Conservation (phyloP, 805 yeast genomes). For the Ogataea ganodermae region DNA sequence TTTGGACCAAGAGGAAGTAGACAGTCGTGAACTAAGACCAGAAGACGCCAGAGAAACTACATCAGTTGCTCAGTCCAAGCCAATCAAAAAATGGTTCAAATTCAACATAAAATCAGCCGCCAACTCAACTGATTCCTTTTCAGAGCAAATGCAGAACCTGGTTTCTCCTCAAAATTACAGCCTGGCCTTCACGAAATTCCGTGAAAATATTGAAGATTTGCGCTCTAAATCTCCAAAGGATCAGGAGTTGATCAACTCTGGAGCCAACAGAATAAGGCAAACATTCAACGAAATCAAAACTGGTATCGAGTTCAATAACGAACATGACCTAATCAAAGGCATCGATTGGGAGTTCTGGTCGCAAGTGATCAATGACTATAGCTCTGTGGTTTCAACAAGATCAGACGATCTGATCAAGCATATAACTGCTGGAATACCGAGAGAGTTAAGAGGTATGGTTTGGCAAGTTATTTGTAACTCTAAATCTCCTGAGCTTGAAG, state of each 20-base stretch:
- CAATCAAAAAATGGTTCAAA: slow-evolving; percentile 31
- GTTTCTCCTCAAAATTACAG: slow-evolving; percentile 48
- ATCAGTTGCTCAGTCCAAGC: slow-evolving; percentile 8
- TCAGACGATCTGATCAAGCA: slow-evolving; percentile 61
- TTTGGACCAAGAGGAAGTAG: slow-evolving; percentile 6
- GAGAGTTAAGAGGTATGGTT: slow-evolving; percentile 80
- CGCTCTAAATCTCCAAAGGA: slow-evolving; percentile 50
- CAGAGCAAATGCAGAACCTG: slow-evolving; percentile 23
- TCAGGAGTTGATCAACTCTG: slow-evolving; percentile 52
- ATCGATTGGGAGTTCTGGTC: slow-evolving; percentile 92
- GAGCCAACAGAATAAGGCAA: slow-evolving; percentile 45
- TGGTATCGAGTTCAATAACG: slow-evolving; percentile 44
- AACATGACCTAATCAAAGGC: slow-evolving; percentile 35
- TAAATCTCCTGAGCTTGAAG: slow-evolving; percentile 64
- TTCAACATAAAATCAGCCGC: slow-evolving; percentile 30
- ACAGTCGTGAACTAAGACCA: slow-evolving; percentile 3
- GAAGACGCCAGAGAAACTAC: background rate
- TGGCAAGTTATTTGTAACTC: slow-evolving; percentile 91
- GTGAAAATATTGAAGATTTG: slow-evolving; percentile 55
- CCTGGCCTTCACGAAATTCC: slow-evolving; percentile 59
- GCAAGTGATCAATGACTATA: slow-evolving; percentile 72
- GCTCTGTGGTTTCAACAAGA: slow-evolving; percentile 60
- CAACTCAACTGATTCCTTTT: slow-evolving; percentile 26
- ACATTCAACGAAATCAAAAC: slow-evolving; percentile 50
- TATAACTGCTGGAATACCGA: slow-evolving; percentile 78